Evolutionary conservation across 345 rosid species (phyloP).

Genomic region (Mercurialis annua): DNA sequence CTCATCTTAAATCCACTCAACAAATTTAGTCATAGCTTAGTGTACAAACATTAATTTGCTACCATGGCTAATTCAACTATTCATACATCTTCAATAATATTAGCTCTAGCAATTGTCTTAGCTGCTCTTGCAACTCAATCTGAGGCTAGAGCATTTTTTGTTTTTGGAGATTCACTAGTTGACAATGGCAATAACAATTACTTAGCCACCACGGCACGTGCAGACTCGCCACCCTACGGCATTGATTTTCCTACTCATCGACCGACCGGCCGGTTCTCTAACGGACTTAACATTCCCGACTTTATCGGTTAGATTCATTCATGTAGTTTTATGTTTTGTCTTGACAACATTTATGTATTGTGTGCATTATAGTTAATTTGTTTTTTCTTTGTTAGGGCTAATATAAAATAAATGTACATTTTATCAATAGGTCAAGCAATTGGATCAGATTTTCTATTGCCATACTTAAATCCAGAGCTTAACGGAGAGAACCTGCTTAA

Average conservation of each 20-base stretch:
- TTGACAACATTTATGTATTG: background rate
- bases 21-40: background rate
- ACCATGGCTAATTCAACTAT: slow-evolving; percentile 2
- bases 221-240: slow-evolving; percentile 23
- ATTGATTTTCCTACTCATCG: slow-evolving; percentile 24
- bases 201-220: slow-evolving; percentile 20
- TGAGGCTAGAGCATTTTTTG: slow-evolving; percentile 24
- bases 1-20: background rate
- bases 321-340: background rate
- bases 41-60: background rate
- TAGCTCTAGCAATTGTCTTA: slow-evolving; percentile 3
- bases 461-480: slow-evolving; percentile 27
- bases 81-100: background rate
- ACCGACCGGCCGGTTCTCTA: slow-evolving; percentile 30
- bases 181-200: slow-evolving; percentile 30
- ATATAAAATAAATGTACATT: background rate
- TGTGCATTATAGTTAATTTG: too few relatives aligned
- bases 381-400: background rate
- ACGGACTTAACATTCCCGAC: slow-evolving; percentile 24
- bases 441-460: slow-evolving; percentile 21
- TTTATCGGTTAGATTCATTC: slow-evolving; percentile 13
- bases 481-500: slow-evolving; percentile 15
- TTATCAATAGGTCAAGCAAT: slow-evolving; percentile 13
- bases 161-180: slow-evolving; percentile 29
- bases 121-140: background rate